Evolutionary conservation across 2,329 filamentous ascomycete species (phyloP).

Genomic region (Fulvia fulva): DNA sequence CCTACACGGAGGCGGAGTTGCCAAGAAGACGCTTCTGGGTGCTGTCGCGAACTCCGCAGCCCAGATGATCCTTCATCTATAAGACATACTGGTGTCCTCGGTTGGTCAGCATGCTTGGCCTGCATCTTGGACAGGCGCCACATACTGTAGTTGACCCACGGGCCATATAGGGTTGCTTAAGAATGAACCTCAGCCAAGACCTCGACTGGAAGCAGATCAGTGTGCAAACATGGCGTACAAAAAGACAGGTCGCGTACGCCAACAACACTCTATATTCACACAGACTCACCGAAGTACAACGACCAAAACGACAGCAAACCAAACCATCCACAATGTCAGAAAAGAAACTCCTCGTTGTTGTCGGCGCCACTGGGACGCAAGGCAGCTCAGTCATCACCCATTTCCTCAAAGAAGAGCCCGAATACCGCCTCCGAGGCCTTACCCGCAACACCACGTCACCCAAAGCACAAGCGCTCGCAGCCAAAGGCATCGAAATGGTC

Average conservation of each 20-base stretch:
- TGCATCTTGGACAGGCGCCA: neutral
- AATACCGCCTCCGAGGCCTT: constrained; percentile 33
- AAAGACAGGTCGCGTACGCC: neutral
- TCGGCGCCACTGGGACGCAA: constrained; percentile 22
- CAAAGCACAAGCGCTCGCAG: constrained; percentile 32
- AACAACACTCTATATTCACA: neutral
- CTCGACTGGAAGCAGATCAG: neutral
- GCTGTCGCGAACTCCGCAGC: neutral
- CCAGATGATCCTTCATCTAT: neutral
- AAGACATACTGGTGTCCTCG: neutral
- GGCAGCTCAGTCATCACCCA: constrained; percentile 18
- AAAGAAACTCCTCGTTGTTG: constrained; percentile 20
- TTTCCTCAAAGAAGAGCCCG: constrained; percentile 13
- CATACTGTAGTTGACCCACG: neutral
- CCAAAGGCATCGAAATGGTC: constrained; percentile 38
- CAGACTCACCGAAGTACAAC: neutral
- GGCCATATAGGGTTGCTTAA: neutral
- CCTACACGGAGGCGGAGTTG: neutral
- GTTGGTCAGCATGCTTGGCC: neutral
- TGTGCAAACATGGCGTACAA: neutral
- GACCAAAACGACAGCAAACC: neutral
- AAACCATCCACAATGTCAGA: no score
- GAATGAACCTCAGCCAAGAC: neutral
- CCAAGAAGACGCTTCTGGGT: neutral
- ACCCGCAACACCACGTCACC: constrained; percentile 42